Percentiles rank a stretch among this genome's conserved stretches.
phyloP scores from a whole-genome alignment of 345 rosid species.

The Cardamine resedifolia region DNA sequence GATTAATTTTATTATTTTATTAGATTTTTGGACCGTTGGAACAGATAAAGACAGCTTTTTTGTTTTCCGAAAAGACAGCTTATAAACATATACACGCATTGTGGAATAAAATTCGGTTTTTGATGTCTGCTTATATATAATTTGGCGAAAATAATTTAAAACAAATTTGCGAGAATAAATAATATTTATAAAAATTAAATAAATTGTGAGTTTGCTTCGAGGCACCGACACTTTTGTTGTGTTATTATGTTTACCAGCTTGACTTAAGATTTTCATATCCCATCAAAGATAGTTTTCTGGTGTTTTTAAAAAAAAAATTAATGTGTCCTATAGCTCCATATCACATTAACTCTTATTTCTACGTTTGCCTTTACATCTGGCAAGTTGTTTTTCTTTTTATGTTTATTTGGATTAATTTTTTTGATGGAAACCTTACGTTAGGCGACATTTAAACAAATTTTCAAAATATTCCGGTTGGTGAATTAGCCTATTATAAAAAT shows the following conservation, averaged over 20 bases:
- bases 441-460: not conserved
- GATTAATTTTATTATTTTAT: conserved; percentile 4
- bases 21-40: conserved; percentile 31
- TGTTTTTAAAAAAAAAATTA: too few species aligned
- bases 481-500: not conserved
- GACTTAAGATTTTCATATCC: conserved; percentile 13
- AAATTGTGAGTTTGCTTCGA: not conserved
- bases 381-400: too few species aligned
- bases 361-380: conserved; percentile 6
- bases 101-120: conserved; percentile 14
- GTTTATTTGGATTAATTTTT: too few species aligned
- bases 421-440: too few species aligned
- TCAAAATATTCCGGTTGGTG: not conserved
- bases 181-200: not conserved
- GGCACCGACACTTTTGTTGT: conserved; percentile 34
- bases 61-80: conserved; percentile 27
- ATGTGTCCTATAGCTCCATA: not conserved
- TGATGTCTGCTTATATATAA: conserved; percentile 8
- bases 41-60: conserved; percentile 24
- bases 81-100: conserved; percentile 18
- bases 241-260: conserved; percentile 22
- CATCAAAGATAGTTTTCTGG: too few species aligned
- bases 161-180: not conserved
- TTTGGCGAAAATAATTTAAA: too few species aligned
- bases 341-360: not conserved